A percentile compares a stretch with the other conserved stretches of the same genome.
phyloP scores from a whole-genome alignment of 2,329 filamentous ascomycete genomes.

The Trichoderma pleuroti region DNA sequence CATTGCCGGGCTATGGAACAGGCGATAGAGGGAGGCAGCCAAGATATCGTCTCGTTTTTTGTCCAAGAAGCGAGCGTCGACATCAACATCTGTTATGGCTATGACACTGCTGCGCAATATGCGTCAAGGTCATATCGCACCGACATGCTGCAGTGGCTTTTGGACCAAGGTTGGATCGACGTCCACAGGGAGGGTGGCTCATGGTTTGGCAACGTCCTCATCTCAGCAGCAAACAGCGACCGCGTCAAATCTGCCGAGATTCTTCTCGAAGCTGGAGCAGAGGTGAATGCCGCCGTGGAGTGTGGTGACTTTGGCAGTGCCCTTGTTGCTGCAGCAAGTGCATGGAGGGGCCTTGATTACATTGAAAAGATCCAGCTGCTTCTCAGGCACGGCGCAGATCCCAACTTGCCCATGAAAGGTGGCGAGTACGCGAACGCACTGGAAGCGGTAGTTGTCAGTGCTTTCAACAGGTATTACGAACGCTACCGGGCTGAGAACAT shows the following conservation, averaged over 20 bases:
- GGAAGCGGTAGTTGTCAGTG: background rate
- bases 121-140: fast-evolving
- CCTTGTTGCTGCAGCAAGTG: background rate
- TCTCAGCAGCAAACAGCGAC: background rate
- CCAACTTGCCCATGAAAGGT: background rate
- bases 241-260: background rate
- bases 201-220: background rate
- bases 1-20: background rate
- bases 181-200: background rate
- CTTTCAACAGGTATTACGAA: background rate
- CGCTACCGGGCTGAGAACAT: too few relatives aligned
- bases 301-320: background rate
- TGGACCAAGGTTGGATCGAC: background rate
- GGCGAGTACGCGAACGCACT: background rate
- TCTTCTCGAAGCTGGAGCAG: background rate
- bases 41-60: background rate
- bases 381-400: background rate
- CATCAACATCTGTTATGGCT: background rate
- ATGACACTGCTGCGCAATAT: background rate
- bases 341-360: fast-evolving
- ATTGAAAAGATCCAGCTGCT: background rate
- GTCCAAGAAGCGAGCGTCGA: background rate
- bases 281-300: background rate
- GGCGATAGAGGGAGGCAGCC: background rate
- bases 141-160: background rate